Percentiles rank a stretch among this genome's conserved stretches.
Conservation (phyloP, 2,329 filamentous ascomycete species). For the Atkinsonella hypoxylon region DNA sequence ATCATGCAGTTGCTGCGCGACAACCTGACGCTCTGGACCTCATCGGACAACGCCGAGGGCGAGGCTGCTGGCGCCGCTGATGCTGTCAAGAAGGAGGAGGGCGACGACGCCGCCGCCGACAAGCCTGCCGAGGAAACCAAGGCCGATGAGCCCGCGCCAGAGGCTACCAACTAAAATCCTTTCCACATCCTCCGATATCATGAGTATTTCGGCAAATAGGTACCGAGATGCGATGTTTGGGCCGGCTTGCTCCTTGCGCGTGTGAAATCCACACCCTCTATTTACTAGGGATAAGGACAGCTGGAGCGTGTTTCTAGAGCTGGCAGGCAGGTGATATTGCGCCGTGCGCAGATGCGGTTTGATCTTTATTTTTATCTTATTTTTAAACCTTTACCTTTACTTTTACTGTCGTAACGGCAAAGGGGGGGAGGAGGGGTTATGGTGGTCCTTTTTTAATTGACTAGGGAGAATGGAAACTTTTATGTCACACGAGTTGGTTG, state of each 20-base stretch:
- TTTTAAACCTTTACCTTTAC: slow-evolving; percentile 11
- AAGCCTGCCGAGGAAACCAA: slow-evolving; percentile 32
- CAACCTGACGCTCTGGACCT: slow-evolving; percentile 97
- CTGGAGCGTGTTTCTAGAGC: slow-evolving; percentile 20
- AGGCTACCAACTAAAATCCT: slow-evolving; percentile 41
- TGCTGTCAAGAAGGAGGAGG: slow-evolving; percentile 48
- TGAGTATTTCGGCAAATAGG: slow-evolving; percentile 24
- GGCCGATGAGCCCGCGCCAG: slow-evolving; percentile 30
- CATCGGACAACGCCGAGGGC: slow-evolving; percentile 73
- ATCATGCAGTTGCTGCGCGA: slow-evolving; percentile 99
- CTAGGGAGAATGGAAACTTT: slow-evolving; percentile 8
- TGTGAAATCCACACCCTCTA: slow-evolving; percentile 4
- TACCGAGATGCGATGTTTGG: slow-evolving; percentile 23
- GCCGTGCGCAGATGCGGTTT: slow-evolving; percentile 20
- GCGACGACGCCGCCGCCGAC: slow-evolving; percentile 24
- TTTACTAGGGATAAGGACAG: slow-evolving; percentile 10
- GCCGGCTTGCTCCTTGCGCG: slow-evolving; percentile 10
- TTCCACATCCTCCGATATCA: slow-evolving; percentile 22
- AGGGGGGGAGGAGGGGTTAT: slow-evolving; percentile 17
- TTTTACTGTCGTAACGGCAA: slow-evolving; percentile 14
- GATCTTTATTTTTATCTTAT: slow-evolving; percentile 14
- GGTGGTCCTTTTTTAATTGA: slow-evolving; percentile 8
- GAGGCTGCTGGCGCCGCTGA: slow-evolving; percentile 51
- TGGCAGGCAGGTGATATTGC: slow-evolving; percentile 23
- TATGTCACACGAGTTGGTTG: slow-evolving; percentile 6